A percentile compares a stretch with the other conserved stretches of the same genome.
phyloP scores from a whole-genome alignment of 495 filamentous ascomycete genomes.

The Aspergillus mulundensis region DNA sequence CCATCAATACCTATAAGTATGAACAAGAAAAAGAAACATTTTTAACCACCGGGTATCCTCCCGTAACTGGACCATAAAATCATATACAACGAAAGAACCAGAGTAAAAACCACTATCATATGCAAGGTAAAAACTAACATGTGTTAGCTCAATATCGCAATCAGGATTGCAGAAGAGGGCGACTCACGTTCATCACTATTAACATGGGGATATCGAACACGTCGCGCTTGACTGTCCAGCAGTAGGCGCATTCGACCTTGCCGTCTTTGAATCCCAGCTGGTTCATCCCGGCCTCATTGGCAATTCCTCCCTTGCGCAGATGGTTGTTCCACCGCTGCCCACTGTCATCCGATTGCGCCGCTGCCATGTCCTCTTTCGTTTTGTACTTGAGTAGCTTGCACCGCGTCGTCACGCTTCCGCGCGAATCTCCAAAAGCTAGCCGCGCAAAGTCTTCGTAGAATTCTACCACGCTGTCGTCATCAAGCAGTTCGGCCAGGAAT shows the following conservation, averaged over 20 bases:
- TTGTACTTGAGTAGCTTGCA: constrained; percentile 91
- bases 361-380: constrained; percentile 60
- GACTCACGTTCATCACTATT: constrained; percentile 92
- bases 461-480: constrained; percentile 87
- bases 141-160: neutral
- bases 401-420: constrained; percentile 73
- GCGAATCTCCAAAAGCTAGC: constrained; percentile 83
- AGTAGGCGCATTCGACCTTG: constrained; percentile 89
- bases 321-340: constrained; percentile 42
- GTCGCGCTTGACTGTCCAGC: constrained; percentile 94
- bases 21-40: neutral
- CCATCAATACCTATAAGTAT: neutral
- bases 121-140: constrained; percentile 42
- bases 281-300: constrained; percentile 70
- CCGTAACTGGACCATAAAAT: neutral
- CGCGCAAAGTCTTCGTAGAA: constrained; percentile 96
- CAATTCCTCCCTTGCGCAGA: constrained; percentile 54
- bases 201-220: constrained; percentile 99
- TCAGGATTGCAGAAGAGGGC: neutral
- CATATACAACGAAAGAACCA: constrained; percentile 4
- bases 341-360: constrained; percentile 35
- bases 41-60: constrained; percentile 7
- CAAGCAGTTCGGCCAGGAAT: constrained; percentile 85
- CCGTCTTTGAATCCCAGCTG: constrained; percentile 78
- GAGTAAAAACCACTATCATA: constrained; percentile 27